These are phyloP conservation scores for Eucalyptus regnans DNA, from an alignment of 345 rosid genomes.

Conservation along the genomic window DNA sequence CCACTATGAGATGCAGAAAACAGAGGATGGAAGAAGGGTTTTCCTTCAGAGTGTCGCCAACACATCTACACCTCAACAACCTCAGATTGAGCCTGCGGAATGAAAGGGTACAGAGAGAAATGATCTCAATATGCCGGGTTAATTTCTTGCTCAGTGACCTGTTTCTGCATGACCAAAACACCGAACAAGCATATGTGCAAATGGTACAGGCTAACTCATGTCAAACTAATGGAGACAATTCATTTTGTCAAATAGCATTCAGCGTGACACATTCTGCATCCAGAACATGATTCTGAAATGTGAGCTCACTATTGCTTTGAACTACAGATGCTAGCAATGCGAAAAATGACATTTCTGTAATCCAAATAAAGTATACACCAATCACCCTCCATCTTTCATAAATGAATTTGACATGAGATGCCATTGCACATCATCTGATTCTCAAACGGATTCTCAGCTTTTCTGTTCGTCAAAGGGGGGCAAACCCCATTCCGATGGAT, in stretches of 20 bases:
- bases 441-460: neutral
- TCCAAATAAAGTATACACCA: neutral
- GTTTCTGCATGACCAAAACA: neutral
- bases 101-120: neutral
- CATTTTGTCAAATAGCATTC: neutral
- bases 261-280: neutral
- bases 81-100: neutral
- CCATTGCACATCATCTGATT: neutral
- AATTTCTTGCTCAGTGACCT: neutral
- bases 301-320: neutral
- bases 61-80: neutral
- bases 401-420: neutral
- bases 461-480: conserved; percentile 42
- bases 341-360: neutral
- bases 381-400: neutral
- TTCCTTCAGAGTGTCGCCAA: neutral
- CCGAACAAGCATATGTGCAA: neutral
- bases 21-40: neutral
- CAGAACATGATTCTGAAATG: neutral
- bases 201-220: neutral
- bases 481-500: conserved; percentile 62
- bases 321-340: neutral
- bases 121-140: neutral
- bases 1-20: neutral
- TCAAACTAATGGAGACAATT: neutral